Evolutionary conservation across 306 rosid species (phyloP).

Genomic region (Macrotyloma uniflorum): DNA sequence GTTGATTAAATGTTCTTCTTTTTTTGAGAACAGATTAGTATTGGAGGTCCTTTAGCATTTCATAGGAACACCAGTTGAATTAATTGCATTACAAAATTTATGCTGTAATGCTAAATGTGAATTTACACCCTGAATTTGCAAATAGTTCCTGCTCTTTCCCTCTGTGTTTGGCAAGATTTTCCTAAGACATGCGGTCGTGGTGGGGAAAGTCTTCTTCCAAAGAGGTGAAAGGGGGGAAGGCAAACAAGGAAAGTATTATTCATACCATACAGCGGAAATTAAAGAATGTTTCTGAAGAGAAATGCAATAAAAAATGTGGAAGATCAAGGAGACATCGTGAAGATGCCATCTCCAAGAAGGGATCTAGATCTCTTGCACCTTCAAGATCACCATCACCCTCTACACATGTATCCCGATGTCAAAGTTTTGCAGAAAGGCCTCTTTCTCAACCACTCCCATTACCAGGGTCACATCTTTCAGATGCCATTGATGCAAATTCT

Average conservation of each 20-base stretch:
- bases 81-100: conserved; percentile 31
- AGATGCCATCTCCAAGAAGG: conserved; percentile 62
- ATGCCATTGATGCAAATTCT: conserved; percentile 59
- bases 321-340: conserved; percentile 54
- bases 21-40: conserved; percentile 44
- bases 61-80: conserved; percentile 24
- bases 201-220: conserved; percentile 88
- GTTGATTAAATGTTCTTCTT: conserved; percentile 14
- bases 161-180: conserved; percentile 31
- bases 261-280: conserved; percentile 71
- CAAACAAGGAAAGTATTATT: conserved; percentile 68
- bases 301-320: conserved; percentile 52
- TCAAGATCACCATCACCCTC: conserved; percentile 75
- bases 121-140: conserved; percentile 26
- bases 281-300: conserved; percentile 64
- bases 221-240: conserved; percentile 71
- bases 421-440: conserved; percentile 73
- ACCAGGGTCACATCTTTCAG: conserved; percentile 55
- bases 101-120: conserved; percentile 36
- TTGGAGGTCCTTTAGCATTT: conserved; percentile 25
- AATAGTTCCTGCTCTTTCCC: conserved; percentile 10
- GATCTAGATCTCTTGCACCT: conserved; percentile 58
- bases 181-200: conserved; percentile 73
- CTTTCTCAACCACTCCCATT: conserved; percentile 73
- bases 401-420: conserved; percentile 66